Conservation (phyloP, 1,139 yeast species). For the Kluyveromyces sp. region DNA sequence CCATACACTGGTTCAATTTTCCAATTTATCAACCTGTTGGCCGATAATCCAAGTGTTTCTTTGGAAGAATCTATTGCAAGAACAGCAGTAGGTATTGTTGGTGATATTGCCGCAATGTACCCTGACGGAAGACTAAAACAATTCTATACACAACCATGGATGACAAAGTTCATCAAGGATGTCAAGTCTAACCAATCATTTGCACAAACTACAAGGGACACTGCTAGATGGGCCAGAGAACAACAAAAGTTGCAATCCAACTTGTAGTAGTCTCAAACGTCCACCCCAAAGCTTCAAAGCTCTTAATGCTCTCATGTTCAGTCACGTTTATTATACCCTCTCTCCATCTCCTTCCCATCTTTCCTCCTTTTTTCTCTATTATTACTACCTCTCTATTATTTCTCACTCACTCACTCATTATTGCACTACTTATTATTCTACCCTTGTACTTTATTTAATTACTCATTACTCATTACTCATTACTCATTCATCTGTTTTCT, state of each 20-base stretch:
- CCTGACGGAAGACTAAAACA: constrained; percentile 65
- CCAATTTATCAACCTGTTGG: constrained; percentile 54
- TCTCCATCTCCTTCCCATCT: constrained; percentile 7
- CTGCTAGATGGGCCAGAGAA: constrained; percentile 95
- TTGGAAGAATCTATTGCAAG: constrained; percentile 62
- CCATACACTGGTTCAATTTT: constrained; percentile 66
- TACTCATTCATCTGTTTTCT: constrained; percentile 1
- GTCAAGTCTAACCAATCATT: constrained; percentile 60
- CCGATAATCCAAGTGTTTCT: constrained; percentile 51
- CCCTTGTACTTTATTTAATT: constrained; percentile 8
- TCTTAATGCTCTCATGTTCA: too few relatives aligned
- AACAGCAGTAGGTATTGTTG: constrained; percentile 79
- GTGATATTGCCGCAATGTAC: constrained; percentile 86
- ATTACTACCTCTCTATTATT: constrained; percentile 8
- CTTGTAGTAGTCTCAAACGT: constrained; percentile 12
- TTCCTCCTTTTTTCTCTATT: constrained; percentile 13
- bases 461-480: not conserved
- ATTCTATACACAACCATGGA: constrained; percentile 66
- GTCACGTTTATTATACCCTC: too few relatives aligned
- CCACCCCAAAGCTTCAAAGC: not conserved
- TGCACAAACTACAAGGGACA: constrained; percentile 63
- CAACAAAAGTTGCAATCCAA: constrained; percentile 38
- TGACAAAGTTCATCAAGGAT: constrained; percentile 64
- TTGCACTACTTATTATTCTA: constrained; percentile 7
- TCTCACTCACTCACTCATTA: constrained; percentile 10